Percentiles rank a stretch among this genome's conserved stretches.
These are phyloP conservation scores for Aspergillus proliferans DNA, from an alignment of 2,329 filamentous ascomycete genomes.

Conservation along the genomic window DNA sequence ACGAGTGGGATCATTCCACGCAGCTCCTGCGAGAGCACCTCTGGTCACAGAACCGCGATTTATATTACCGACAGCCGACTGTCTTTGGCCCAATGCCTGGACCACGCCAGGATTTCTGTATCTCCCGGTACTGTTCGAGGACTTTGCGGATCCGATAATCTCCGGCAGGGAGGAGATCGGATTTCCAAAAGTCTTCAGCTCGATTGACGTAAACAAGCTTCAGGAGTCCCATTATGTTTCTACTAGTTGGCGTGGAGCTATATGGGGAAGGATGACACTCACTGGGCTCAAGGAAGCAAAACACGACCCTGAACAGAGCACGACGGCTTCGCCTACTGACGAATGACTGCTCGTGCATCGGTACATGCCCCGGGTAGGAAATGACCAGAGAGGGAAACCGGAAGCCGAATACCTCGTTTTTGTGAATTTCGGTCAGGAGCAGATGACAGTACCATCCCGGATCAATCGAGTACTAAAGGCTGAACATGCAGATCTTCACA, in stretches of 20 bases:
- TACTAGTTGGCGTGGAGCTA: slow-evolving; percentile 40
- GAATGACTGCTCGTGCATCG: slow-evolving; percentile 50
- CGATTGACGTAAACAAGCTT: slow-evolving; percentile 41
- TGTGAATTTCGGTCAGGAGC: slow-evolving; percentile 26
- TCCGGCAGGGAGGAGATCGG: slow-evolving; percentile 57
- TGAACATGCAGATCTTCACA: slow-evolving; percentile 40
- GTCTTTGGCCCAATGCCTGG: too few relatives aligned
- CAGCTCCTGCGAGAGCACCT: not conserved
- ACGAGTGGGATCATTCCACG: slow-evolving; percentile 52
- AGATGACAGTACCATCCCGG: slow-evolving; percentile 22
- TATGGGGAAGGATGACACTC: slow-evolving; percentile 32
- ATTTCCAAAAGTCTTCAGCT: slow-evolving; percentile 55
- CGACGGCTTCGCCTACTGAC: slow-evolving; percentile 23
- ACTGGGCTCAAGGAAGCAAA: slow-evolving; percentile 23
- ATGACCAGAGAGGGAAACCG: slow-evolving; percentile 41
- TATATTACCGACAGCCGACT: too few relatives aligned
- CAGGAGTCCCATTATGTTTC: slow-evolving; percentile 33
- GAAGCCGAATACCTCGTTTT: slow-evolving; percentile 52
- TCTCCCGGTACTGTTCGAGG: slow-evolving; percentile 51
- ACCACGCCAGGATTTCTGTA: slow-evolving; percentile 25
- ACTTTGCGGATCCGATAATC: slow-evolving; percentile 53
- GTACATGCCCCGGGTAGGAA: slow-evolving; percentile 53
- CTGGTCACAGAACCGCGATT: too few relatives aligned
- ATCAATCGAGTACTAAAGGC: slow-evolving; percentile 21
- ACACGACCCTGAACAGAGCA: slow-evolving; percentile 11